Percentiles rank a stretch among this genome's conserved stretches.
Evolutionary conservation across 192 early-diverging fungal species (phyloP).

Genomic region (Phycomyces nitens): DNA sequence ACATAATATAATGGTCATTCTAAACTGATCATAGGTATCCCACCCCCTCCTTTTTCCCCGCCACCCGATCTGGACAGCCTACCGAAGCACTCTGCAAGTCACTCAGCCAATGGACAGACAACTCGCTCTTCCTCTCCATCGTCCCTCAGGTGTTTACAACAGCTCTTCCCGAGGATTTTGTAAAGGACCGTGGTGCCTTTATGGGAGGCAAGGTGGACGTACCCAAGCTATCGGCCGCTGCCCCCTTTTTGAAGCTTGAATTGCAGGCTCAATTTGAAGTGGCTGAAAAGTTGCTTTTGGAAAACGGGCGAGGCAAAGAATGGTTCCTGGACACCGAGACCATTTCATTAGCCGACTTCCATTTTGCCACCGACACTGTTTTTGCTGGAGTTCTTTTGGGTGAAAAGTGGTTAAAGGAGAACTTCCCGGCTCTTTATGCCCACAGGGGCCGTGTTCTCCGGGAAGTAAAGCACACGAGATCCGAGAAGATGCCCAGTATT

Average conservation of each 20-base stretch:
- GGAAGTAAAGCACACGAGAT: background rate
- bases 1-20: too few relatives aligned
- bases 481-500: background rate
- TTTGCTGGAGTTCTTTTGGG: slow-evolving; percentile 3
- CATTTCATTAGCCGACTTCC: slow-evolving; percentile 18
- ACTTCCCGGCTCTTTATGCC: slow-evolving; percentile 3
- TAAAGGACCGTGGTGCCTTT: slow-evolving; percentile 13
- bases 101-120: slow-evolving; percentile 9
- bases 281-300: slow-evolving; percentile 3
- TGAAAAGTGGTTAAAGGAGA: slow-evolving; percentile 2
- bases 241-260: slow-evolving; percentile 1
- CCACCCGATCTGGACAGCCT: slow-evolving; percentile 3
- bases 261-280: slow-evolving; percentile 14
- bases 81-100: slow-evolving; percentile 3
- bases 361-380: slow-evolving; percentile 16
- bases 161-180: slow-evolving; percentile 6
- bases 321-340: slow-evolving; percentile 24
- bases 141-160: slow-evolving; percentile 15
- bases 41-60: slow-evolving; percentile 16
- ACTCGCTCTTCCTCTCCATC: slow-evolving; percentile 4
- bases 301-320: background rate
- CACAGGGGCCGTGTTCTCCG: slow-evolving; percentile 10
- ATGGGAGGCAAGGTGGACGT: slow-evolving; percentile 10
- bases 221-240: background rate
- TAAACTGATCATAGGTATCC: slow-evolving; percentile 17